Evolutionary conservation across 2,329 filamentous ascomycete genomes (phyloP).

Genomic region (Elsinoe fawcettii): DNA sequence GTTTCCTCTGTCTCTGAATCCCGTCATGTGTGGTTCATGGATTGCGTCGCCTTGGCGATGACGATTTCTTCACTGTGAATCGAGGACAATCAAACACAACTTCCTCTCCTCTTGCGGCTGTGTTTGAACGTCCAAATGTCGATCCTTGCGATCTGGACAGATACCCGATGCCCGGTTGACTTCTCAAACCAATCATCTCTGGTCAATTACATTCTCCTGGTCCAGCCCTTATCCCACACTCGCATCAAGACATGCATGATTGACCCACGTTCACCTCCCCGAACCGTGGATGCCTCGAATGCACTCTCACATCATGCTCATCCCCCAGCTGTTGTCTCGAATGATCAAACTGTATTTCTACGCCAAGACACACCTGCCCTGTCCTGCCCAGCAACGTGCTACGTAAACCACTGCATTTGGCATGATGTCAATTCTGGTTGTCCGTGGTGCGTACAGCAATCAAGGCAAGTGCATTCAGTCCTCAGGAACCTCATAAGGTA

Average conservation of each 20-base stretch:
- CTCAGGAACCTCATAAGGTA: constrained; percentile 3
- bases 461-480: background rate
- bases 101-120: background rate
- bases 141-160: constrained; percentile 1
- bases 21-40: background rate
- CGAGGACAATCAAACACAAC: constrained; percentile 4
- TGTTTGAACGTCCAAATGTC: background rate
- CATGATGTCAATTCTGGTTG: constrained; percentile 9
- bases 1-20: background rate
- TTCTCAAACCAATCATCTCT: background rate
- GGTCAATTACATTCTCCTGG: constrained; percentile 2
- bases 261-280: background rate
- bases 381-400: constrained; percentile 5
- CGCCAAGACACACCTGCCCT: constrained; percentile 7
- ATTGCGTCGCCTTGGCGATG: constrained; percentile 5
- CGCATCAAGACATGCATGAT: constrained; percentile 3
- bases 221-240: background rate
- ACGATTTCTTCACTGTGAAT: background rate
- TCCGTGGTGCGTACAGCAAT: background rate
- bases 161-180: background rate
- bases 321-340: background rate
- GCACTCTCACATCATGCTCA: background rate
- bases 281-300: background rate
- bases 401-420: constrained; percentile 4
- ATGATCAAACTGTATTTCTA: constrained; percentile 1